Conservation (phyloP, 1,284 basidiomycete genomes). For the Acaromyces ingoldii region DNA sequence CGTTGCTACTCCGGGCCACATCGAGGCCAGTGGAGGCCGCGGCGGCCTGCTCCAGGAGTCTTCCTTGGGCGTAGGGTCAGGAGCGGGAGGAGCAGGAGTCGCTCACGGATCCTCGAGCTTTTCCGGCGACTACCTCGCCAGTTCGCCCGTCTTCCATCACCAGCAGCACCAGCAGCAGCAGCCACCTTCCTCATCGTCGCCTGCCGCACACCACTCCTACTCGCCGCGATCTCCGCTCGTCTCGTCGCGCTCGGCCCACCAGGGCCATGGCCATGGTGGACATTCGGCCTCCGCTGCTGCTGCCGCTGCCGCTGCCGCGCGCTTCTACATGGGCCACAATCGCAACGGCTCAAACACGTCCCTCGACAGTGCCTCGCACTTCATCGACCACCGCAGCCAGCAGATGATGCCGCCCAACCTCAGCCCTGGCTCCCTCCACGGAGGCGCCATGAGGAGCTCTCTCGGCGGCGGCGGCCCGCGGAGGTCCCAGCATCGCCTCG, state of each 20-base stretch:
- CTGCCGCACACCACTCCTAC: constrained; percentile 16
- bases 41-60: too few species aligned
- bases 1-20: background rate
- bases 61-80: too few species aligned
- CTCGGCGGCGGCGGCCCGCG: constrained; percentile 11
- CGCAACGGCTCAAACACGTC: constrained; percentile 42
- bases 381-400: constrained; percentile 50
- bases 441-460: background rate
- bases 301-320: constrained; percentile 19
- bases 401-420: constrained; percentile 37
- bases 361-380: constrained; percentile 46
- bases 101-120: too few species aligned
- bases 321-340: constrained; percentile 40
- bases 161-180: background rate
- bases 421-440: constrained; percentile 31
- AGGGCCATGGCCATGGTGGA: too few species aligned
- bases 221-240: constrained; percentile 2
- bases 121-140: background rate
- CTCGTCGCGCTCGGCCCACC: background rate
- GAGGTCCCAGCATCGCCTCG: constrained; percentile 17
- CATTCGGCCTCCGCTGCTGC: too few species aligned
- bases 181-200: constrained; percentile 13
- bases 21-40: too few species aligned
- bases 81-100: too few species aligned
- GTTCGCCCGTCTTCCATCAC: background rate